A percentile compares a stretch with the other conserved stretches of the same genome.
Evolutionary conservation across 352 stramenopile genomes (phyloP).

Genomic region (Nannochloropsis limnetica): DNA sequence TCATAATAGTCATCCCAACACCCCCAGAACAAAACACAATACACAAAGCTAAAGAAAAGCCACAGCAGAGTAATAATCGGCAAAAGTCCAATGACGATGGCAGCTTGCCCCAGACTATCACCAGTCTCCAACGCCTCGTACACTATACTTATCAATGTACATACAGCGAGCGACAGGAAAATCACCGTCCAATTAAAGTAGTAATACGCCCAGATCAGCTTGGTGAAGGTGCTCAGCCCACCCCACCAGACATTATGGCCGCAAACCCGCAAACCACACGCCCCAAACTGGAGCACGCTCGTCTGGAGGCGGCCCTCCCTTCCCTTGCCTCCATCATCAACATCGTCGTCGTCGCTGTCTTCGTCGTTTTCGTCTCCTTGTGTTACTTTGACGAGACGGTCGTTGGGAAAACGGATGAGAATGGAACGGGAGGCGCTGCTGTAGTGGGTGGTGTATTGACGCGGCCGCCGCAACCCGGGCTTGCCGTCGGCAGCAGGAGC

Average conservation of each 20-base stretch:
- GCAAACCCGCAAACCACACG: not conserved
- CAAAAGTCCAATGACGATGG: constrained; percentile 7
- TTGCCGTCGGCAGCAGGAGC: not conserved
- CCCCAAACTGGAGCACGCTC: not conserved
- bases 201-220: constrained; percentile 23
- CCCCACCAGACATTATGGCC: constrained; percentile 22
- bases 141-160: constrained; percentile 6
- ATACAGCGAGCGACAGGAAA: not conserved
- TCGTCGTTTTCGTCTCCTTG: not conserved
- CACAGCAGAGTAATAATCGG: not conserved
- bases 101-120: constrained; percentile 9
- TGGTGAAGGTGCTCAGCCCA: not conserved
- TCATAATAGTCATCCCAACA: constrained; percentile 7
- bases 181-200: constrained; percentile 6
- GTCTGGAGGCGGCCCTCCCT: not conserved
- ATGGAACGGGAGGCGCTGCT: not conserved
- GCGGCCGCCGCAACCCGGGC: not conserved
- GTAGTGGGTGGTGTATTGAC: not conserved
- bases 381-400: not conserved
- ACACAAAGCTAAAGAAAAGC: constrained; percentile 14
- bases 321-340: not conserved
- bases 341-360: not conserved
- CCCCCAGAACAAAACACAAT: constrained; percentile 7
- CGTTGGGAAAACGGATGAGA: not conserved
- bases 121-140: not conserved